A percentile compares a stretch with the other conserved stretches of the same genome.
These are phyloP conservation scores for Oemleria cerasiformis DNA, from an alignment of 306 rosid species.

Conservation along the genomic window DNA sequence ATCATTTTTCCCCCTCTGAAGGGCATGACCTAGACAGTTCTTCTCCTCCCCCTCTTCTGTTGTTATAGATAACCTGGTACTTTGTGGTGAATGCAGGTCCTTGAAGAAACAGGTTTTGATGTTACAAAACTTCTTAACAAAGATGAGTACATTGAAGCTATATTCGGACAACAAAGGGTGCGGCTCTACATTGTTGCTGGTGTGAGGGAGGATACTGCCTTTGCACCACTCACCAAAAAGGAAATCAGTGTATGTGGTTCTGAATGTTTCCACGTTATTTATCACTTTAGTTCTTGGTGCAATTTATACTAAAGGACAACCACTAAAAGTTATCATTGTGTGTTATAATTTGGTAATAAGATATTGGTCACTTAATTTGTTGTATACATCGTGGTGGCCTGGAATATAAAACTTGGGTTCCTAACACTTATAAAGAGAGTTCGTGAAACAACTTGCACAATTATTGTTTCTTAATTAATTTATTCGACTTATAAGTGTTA, in stretches of 20 bases:
- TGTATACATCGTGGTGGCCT: too few relatives aligned
- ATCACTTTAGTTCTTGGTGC: slow-evolving; percentile 2
- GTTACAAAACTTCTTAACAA: slow-evolving; percentile 60
- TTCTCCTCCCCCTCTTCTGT: background rate
- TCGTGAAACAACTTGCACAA: too few relatives aligned
- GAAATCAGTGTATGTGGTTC: slow-evolving; percentile 89
- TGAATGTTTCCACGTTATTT: background rate
- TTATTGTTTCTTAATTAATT: too few relatives aligned
- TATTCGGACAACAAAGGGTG: slow-evolving; percentile 94
- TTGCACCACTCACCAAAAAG: slow-evolving; percentile 95
- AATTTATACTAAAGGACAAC: background rate
- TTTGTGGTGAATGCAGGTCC: slow-evolving; percentile 58
- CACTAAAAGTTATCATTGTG: background rate
- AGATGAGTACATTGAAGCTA: slow-evolving; percentile 72
- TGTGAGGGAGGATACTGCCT: slow-evolving; percentile 82
- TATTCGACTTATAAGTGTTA: too few relatives aligned
- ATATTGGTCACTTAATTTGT: background rate
- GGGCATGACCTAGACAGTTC: background rate
- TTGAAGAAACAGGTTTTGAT: slow-evolving; percentile 97
- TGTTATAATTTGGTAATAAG: background rate
- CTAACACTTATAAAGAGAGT: too few relatives aligned
- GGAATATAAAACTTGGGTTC: too few relatives aligned
- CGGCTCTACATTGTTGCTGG: slow-evolving; percentile 89
- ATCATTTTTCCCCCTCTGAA: background rate
- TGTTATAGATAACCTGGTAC: slow-evolving; percentile 5